Evolutionary conservation across 768 basidiomycete genomes (phyloP), one percentile per base, ranked within the genome.

Genomic region (Trametes coccinea): DNA sequence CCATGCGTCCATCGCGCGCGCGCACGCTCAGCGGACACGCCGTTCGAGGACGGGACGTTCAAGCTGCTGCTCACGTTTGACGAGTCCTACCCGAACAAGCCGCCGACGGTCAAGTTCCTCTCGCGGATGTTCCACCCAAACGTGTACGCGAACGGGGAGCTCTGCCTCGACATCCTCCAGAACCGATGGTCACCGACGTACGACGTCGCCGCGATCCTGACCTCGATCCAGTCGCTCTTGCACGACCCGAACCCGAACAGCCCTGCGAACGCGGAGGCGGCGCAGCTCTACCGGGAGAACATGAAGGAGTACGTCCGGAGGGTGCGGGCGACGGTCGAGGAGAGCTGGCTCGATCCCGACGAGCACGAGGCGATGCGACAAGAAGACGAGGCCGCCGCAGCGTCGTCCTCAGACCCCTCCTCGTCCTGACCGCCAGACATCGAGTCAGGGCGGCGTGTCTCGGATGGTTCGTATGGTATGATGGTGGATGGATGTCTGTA

Each of bases 151-250:
- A 98, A 97, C 69, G 97, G 97, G 63, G 96, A 98, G 73, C 89
- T 99, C 53, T 99, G 97, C 73, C 82, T 99, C 53, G 97, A 98
- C 75, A 99, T 98, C 70, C 83, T 99, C 39, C 97, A 99, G 79
- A 99, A 99, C 73, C 83, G 97, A 27, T 99, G 97, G 97, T 93
- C 90, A 29, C 97, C 97, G 5, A 98, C 97, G 1, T 99, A 99
- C 75, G 97, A 99, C 71, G 97, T 99, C 56, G 94, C 95, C 17
- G 97, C 97, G 31, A 98, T 98, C 76, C 81, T 99, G 69, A 99
- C 97, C 8, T 92, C 89, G 67, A 96, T 99, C 60, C 97, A 98
- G 75, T 92, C 89, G 74, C 77, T 99, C 58, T 78, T 99, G 61
- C 95, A 98, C 70, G 97, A 99, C 75, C 97, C 97, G 11, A 99